Evolutionary conservation across 2,329 filamentous ascomycete species (phyloP), one percentile per base, ranked within the genome.

Genomic region (Pyrenophora teres): DNA sequence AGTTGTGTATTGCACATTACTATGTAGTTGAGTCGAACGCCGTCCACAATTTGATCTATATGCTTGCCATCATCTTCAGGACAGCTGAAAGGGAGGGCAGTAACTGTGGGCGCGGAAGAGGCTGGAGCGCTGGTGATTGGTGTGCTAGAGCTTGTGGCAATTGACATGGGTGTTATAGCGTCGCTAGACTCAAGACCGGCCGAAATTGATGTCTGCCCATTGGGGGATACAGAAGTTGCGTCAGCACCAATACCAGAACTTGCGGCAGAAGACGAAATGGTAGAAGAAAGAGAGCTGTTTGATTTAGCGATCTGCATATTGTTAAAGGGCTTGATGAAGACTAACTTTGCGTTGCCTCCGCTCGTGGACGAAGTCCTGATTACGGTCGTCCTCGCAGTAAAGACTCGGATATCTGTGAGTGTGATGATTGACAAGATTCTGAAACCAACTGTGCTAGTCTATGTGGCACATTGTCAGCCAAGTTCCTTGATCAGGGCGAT

Each of bases 1-100:
- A 67, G 46, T 8, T 62, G 56, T 2, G 60, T 69, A 40, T 70
- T 58, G 40, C 67, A 72, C n/a, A 63, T 49, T 3, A 72, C 56
- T 5, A 57, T 33, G 46, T 69, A 71, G 33, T 70, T 64, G 25
- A 64, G 61, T 33, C 58, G 57, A 19, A 59, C 39, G 21, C 60
- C 57, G 15, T 60, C 63, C 8, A 67, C 56, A 40, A 70, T 58
- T 40, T 67, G 67, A 12, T 64, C 62, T 3, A 65, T 55, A 7
- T 40, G 54, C 21, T 60, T 54, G 27, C 50, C 49, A 16, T 59
- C 38, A 37, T 56, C 53, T 5, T 49, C 51, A 1, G 65, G 66
- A 33, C 67, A 71, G 16, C 41, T 54, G 38, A 70, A 69, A 1
- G 68, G 68, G 15, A 70, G 39, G 2, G 55, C 63, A 8, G 57